phyloP scores from a whole-genome alignment of 305 asterid species.

The Solanum hybrid region DNA sequence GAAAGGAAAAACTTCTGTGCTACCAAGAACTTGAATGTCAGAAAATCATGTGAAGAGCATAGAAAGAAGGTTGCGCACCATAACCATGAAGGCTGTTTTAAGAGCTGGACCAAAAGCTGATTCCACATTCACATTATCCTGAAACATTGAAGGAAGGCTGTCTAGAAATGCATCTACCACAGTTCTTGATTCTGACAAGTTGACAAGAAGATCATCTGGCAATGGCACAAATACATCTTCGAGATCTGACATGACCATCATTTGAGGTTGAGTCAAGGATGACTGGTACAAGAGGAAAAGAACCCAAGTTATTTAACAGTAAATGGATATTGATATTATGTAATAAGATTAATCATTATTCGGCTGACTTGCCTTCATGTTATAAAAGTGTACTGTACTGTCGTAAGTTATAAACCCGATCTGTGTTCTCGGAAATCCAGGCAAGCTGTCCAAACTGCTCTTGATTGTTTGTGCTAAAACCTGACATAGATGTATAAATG shows the following conservation, averaged over 20 bases:
- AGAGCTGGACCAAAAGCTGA: constrained; percentile 99
- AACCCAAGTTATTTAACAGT: constrained; percentile 9
- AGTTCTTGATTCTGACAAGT: constrained; percentile 87
- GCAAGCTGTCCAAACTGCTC: constrained; percentile 79
- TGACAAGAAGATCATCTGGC: constrained; percentile 97
- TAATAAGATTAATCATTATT: not conserved
- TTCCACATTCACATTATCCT: constrained; percentile 76
- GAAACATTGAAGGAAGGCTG: constrained; percentile 89
- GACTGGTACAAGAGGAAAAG: constrained; percentile 54
- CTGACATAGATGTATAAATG: constrained; percentile 30
- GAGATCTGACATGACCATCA: constrained; percentile 97
- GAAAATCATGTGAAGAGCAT: not conserved
- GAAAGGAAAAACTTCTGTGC: not conserved
- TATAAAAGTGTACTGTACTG: constrained; percentile 87
- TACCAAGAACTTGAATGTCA: not conserved
- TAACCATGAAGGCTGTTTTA: constrained; percentile 84
- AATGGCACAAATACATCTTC: constrained; percentile 90
- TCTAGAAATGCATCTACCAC: constrained; percentile 94
- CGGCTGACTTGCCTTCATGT: constrained; percentile 61
- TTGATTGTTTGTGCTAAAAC: constrained; percentile 78
- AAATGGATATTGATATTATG: not conserved
- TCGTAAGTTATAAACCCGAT: constrained; percentile 95
- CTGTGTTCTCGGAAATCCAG: constrained; percentile 89
- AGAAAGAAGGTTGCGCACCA: constrained; percentile 49
- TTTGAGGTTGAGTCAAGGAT: constrained; percentile 87